These are phyloP conservation scores for Psilocybe azurescens DNA, from an alignment of 768 basidiomycete species.

Conservation along the genomic window DNA sequence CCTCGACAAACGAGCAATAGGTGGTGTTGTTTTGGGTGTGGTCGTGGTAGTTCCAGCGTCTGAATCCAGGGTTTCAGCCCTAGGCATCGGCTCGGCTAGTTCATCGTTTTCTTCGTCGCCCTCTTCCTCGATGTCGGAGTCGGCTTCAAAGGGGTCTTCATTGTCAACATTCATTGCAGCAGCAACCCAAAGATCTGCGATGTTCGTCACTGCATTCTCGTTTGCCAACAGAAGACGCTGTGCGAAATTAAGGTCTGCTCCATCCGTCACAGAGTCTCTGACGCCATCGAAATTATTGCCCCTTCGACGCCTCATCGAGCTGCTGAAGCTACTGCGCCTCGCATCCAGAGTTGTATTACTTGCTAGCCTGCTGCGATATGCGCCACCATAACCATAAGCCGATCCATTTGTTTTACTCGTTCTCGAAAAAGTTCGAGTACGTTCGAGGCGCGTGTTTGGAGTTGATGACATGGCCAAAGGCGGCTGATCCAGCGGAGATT, in stretches of 20 bases:
- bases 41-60: constrained; percentile 4
- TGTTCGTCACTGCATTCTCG: constrained; percentile 92
- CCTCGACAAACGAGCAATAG: constrained; percentile 27
- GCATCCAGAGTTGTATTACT: constrained; percentile 50
- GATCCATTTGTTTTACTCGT: constrained; percentile 74
- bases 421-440: constrained; percentile 54
- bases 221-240: constrained; percentile 91
- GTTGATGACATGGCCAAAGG: constrained; percentile 51
- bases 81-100: constrained; percentile 1
- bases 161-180: constrained; percentile 95
- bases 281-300: constrained; percentile 53
- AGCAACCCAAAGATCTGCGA: constrained; percentile 97
- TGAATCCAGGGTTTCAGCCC: not conserved
- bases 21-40: constrained; percentile 22
- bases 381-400: constrained; percentile 76
- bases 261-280: constrained; percentile 42
- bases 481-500: constrained; percentile 39
- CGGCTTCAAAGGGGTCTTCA: constrained; percentile 78
- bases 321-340: constrained; percentile 61
- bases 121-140: constrained; percentile 47
- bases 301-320: constrained; percentile 55
- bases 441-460: constrained; percentile 43
- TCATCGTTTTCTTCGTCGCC: constrained; percentile 32
- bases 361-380: constrained; percentile 58
- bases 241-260: constrained; percentile 77